These are phyloP conservation scores for Coemansia sp. DNA, from an alignment of 192 early-diverging fungal species.

Conservation along the genomic window DNA sequence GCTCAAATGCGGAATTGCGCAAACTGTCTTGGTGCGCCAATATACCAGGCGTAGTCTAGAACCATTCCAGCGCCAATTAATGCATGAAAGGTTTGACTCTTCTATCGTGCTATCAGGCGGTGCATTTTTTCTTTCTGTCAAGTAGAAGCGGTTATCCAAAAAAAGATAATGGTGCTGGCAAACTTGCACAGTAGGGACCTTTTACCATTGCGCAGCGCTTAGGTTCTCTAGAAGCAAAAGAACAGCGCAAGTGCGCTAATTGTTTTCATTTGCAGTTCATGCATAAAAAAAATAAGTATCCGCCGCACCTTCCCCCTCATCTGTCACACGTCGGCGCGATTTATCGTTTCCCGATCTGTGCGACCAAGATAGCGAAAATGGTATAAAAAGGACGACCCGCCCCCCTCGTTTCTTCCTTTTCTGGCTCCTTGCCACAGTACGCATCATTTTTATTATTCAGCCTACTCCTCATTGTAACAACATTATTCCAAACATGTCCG, in stretches of 20 bases:
- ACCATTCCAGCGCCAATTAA: neutral
- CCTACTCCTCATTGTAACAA: constrained; percentile 12
- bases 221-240: neutral
- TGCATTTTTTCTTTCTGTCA: neutral
- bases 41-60: neutral
- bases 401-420: neutral
- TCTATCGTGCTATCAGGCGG: neutral
- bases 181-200: neutral
- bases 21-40: neutral
- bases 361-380: neutral
- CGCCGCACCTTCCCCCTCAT: neutral
- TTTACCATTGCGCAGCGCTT: too few species aligned
- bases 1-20: neutral
- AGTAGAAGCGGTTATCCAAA: neutral
- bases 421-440: neutral
- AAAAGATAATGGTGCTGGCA: neutral
- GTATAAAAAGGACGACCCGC: constrained; percentile 7
- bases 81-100: neutral
- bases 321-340: constrained; percentile 20
- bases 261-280: neutral
- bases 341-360: neutral
- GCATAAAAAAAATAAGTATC: neutral
- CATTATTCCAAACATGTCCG: constrained; percentile 29
- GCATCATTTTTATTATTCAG: neutral
- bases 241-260: neutral